Evolutionary conservation across 2,329 filamentous ascomycete genomes (phyloP).

Genomic region (Peltaster fructicola): DNA sequence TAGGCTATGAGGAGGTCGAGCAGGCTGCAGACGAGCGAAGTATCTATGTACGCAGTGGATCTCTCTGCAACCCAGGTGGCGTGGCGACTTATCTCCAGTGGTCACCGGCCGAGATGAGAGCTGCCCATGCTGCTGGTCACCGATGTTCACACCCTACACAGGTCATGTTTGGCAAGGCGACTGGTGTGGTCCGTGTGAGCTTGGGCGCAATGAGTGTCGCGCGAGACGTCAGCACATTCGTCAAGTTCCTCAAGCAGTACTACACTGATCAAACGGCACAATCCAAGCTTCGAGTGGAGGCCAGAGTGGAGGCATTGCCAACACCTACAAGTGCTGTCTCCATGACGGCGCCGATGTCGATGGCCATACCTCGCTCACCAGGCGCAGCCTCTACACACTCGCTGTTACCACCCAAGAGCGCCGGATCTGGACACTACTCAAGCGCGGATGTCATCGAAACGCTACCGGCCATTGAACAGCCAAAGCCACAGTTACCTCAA

Average conservation of each 20-base stretch:
- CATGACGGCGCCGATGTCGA: no score
- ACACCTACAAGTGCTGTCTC: no score
- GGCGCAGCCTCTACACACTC: no score
- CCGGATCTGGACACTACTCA: no score
- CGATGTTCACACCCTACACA: conserved; percentile 38
- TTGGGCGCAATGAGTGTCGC: conserved; percentile 44
- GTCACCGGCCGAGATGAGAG: conserved; percentile 36
- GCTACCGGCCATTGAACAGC: no score
- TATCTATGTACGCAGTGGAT: conserved; percentile 45
- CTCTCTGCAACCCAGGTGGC: conserved; percentile 37
- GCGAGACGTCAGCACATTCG: conserved; percentile 42
- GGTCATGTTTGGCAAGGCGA: conserved; percentile 36
- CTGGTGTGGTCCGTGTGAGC: conserved; percentile 43
- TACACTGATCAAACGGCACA: conserved; percentile 15
- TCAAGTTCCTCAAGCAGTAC: conserved; percentile 24
- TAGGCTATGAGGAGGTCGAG: conserved; percentile 44
- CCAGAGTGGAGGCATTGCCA: no score
- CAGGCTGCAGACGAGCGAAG: conserved; percentile 34
- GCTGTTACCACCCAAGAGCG: no score
- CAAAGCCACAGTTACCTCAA: no score
- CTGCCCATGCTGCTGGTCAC: conserved; percentile 38
- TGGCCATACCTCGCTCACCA: no score
- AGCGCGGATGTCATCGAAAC: no score
- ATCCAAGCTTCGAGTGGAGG: no score
- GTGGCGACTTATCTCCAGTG: conserved; percentile 31